phyloP scores from a whole-genome alignment of 371 early-diverging fungal species.

The Vairimorpha apis region DNA sequence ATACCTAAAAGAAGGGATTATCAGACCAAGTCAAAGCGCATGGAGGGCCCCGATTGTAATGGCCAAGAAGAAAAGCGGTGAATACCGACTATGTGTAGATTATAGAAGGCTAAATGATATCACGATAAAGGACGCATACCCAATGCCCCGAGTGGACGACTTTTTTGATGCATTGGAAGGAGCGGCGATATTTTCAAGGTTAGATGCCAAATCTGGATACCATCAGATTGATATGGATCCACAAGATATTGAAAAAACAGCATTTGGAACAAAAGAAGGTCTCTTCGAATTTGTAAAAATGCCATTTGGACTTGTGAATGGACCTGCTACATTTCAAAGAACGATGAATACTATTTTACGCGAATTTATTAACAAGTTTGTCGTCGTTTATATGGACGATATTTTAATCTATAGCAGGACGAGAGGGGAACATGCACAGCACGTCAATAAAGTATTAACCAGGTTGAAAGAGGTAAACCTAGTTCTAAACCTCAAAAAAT shows the following conservation, averaged over 20 bases:
- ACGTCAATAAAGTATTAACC: conserved; percentile 3
- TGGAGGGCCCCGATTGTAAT: conserved; percentile 24
- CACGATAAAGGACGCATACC: conserved; percentile 23
- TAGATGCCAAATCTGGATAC: conserved; percentile 63
- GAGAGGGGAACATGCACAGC: conserved; percentile 12
- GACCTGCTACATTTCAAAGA: conserved; percentile 48
- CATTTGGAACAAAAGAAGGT: conserved; percentile 58
- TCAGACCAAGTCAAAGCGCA: conserved; percentile 2
- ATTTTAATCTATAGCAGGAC: conserved; percentile 27
- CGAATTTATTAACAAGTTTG: neutral
- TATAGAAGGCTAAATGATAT: conserved; percentile 29
- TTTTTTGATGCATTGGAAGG: conserved; percentile 40
- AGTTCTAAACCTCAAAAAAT: conserved; percentile 15
- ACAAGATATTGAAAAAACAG: conserved; percentile 57
- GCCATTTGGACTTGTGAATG: conserved; percentile 38
- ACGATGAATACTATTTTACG: conserved; percentile 37
- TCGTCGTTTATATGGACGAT: conserved; percentile 34
- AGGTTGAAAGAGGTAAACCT: neutral
- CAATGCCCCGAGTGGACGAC: conserved; percentile 32
- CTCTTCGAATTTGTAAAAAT: conserved; percentile 57
- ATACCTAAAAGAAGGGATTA: conserved; percentile 30
- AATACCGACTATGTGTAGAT: conserved; percentile 21
- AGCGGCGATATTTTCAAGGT: conserved; percentile 49
- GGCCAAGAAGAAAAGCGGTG: neutral
- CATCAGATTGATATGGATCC: conserved; percentile 60